These are phyloP conservation scores for Trichoderma sp. DNA, from an alignment of 2,329 filamentous ascomycete species.

Conservation along the genomic window DNA sequence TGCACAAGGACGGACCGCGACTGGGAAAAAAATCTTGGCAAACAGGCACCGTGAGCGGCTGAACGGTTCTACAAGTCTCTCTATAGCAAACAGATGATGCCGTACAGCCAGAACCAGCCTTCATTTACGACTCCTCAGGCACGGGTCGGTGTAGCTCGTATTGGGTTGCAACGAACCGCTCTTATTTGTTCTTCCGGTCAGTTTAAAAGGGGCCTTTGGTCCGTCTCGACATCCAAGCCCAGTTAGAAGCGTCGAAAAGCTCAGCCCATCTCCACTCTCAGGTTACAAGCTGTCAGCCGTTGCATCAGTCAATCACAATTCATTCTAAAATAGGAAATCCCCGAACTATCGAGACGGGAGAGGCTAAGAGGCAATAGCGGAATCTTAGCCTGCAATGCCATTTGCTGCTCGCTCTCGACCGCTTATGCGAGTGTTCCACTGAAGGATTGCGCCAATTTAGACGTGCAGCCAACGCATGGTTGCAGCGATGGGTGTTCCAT, in stretches of 20 bases:
- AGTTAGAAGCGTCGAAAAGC: no score
- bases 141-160: no score
- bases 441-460: not conserved
- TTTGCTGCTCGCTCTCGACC: not conserved
- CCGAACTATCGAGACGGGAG: conserved; percentile 20
- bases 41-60: no score
- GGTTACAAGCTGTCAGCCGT: conserved; percentile 14
- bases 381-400: not conserved
- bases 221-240: not conserved
- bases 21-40: not conserved
- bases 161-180: no score
- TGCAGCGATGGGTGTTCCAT: not conserved
- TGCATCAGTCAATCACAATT: not conserved
- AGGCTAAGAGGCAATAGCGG: not conserved
- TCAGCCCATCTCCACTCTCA: not conserved
- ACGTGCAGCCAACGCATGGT: not conserved
- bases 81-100: not conserved
- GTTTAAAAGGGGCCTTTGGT: not conserved
- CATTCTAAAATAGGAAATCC: conserved; percentile 23
- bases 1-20: not conserved
- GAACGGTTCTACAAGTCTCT: no score
- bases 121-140: no score
- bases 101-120: no score
- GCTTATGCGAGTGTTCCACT: not conserved
- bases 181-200: no score